These are phyloP conservation scores for Acanthamoeba royreba DNA, from an alignment of 208 protist genomes.

Conservation along the genomic window DNA sequence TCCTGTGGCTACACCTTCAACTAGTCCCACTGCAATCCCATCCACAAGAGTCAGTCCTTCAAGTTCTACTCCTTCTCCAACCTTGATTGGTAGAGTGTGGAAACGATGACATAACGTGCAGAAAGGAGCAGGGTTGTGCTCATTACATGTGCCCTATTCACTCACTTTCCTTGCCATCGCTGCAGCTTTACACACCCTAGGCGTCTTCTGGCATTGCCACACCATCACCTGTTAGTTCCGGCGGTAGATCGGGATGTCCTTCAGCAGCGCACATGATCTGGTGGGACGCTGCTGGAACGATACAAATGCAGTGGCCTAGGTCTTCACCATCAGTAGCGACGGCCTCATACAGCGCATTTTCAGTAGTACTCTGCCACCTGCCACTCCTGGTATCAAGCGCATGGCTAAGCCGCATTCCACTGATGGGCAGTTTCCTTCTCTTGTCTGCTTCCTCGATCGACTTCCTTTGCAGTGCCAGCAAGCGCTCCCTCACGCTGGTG, in stretches of 20 bases:
- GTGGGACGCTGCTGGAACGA: neutral
- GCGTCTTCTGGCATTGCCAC: too few relatives aligned
- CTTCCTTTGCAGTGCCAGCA: neutral
- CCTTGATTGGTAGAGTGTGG: too few relatives aligned
- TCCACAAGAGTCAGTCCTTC: too few relatives aligned
- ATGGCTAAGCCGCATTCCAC: neutral
- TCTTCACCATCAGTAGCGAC: neutral
- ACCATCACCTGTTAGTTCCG: neutral
- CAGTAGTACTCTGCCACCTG: neutral
- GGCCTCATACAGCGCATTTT: neutral
- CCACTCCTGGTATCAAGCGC: neutral
- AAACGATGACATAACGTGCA: too few relatives aligned
- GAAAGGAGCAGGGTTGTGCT: too few relatives aligned
- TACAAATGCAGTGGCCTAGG: neutral
- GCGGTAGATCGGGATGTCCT: neutral
- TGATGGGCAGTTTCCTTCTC: neutral
- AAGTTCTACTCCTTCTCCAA: too few relatives aligned
- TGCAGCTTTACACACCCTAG: too few relatives aligned
- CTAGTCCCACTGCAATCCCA: too few relatives aligned
- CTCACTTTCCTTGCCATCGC: too few relatives aligned
- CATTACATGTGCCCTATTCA: too few relatives aligned
- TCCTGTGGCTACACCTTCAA: too few relatives aligned
- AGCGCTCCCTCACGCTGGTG: neutral
- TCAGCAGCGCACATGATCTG: neutral
- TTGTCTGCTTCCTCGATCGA: neutral